Percentiles rank a stretch among this genome's conserved stretches.
These are phyloP conservation scores for Primulina huaijiensis DNA, from an alignment of 257 asterid genomes.

Conservation along the genomic window DNA sequence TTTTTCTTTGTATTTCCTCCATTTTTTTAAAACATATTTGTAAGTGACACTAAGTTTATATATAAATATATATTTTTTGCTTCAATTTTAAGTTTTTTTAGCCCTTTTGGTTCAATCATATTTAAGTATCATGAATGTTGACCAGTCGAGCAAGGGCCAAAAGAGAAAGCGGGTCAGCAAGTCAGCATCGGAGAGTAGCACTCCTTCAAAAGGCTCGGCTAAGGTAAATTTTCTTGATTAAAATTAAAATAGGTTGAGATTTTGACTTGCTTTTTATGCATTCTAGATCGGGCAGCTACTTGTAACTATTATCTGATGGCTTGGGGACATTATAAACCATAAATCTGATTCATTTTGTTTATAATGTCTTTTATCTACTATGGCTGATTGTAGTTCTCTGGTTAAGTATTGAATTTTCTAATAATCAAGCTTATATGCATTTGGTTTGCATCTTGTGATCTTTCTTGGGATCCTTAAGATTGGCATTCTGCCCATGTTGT, in stretches of 20 bases:
- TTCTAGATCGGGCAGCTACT: neutral
- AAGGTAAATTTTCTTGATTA: slow-evolving; percentile 46
- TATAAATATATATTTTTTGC: neutral
- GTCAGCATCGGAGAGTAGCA: slow-evolving; percentile 41
- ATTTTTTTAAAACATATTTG: neutral
- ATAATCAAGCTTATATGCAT: neutral
- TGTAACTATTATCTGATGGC: neutral
- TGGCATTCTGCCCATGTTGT: neutral
- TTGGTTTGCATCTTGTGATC: neutral
- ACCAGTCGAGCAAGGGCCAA: slow-evolving; percentile 59
- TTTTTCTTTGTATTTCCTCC: neutral
- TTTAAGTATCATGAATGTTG: slow-evolving; percentile 16
- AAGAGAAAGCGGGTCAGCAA: slow-evolving; percentile 61
- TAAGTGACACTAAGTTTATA: neutral
- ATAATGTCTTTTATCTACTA: neutral
- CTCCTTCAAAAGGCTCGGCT: slow-evolving; percentile 56
- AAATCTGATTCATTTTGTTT: neutral
- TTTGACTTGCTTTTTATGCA: neutral
- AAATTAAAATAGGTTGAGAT: neutral
- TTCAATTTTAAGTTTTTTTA: slow-evolving; percentile 1
- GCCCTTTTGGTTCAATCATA: slow-evolving; percentile 17
- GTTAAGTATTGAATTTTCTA: no score
- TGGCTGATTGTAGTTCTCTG: neutral
- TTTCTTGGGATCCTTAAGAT: no score
- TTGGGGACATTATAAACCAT: neutral